These are phyloP conservation scores for Malbranchea cinnamomea DNA, from an alignment of 2,329 filamentous ascomycete species.

Conservation along the genomic window DNA sequence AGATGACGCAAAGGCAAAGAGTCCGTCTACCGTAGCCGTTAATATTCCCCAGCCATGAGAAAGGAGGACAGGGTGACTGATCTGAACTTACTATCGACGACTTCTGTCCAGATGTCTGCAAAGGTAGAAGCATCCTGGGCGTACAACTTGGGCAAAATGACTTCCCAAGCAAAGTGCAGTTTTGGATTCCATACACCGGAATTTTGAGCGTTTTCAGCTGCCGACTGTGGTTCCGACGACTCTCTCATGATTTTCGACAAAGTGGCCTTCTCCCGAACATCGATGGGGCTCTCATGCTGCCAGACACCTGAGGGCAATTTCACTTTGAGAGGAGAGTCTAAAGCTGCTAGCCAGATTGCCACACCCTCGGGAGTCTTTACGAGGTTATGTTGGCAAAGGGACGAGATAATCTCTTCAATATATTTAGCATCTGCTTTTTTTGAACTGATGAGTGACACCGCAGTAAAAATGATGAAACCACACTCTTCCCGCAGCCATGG, in stretches of 20 bases:
- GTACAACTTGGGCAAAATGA: slow-evolving; percentile 45
- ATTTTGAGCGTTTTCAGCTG: slow-evolving; percentile 18
- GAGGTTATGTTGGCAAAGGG: slow-evolving; percentile 49
- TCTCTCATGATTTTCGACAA: slow-evolving; percentile 71
- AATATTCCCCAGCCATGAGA: slow-evolving; percentile 13
- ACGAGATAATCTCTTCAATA: slow-evolving; percentile 47
- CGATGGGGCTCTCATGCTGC: slow-evolving; percentile 57
- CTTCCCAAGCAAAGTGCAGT: slow-evolving; percentile 75
- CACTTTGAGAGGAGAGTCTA: slow-evolving; percentile 49
- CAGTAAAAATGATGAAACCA: slow-evolving; percentile 64
- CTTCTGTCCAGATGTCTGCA: slow-evolving; percentile 67
- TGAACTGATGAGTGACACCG: slow-evolving; percentile 40
- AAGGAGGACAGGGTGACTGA: not conserved
- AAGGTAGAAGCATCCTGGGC: slow-evolving; percentile 40
- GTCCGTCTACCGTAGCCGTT: slow-evolving; percentile 43
- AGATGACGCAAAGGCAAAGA: slow-evolving; percentile 70
- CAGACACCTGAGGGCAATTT: slow-evolving; percentile 57
- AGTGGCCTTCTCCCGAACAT: slow-evolving; percentile 49
- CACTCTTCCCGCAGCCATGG: slow-evolving; percentile 83
- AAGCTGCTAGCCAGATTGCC: slow-evolving; percentile 67
- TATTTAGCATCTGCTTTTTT: slow-evolving; percentile 30
- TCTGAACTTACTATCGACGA: slow-evolving; percentile 61
- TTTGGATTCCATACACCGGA: slow-evolving; percentile 66
- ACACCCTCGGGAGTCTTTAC: slow-evolving; percentile 76
- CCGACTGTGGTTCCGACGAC: slow-evolving; percentile 20